phyloP scores from a whole-genome alignment of 768 basidiomycete species.

The Rhizopogon vinicolor region DNA sequence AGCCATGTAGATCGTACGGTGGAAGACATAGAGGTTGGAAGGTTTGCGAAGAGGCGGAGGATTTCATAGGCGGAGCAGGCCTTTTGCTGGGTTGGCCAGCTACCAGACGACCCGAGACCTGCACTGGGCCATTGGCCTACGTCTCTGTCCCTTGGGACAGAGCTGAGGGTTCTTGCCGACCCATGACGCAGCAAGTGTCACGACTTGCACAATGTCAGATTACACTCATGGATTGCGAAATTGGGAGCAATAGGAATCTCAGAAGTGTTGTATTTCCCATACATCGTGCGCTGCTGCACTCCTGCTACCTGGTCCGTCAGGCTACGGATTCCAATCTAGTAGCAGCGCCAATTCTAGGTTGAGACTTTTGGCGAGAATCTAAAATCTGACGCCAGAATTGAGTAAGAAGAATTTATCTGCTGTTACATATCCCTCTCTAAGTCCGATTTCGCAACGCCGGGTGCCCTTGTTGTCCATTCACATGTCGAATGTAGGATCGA shows the following conservation, averaged over 20 bases:
- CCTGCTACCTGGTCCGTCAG: too few species aligned
- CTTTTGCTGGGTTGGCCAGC: background rate
- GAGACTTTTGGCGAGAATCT: too few species aligned
- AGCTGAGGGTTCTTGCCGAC: background rate
- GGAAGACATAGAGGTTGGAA: constrained; percentile 19
- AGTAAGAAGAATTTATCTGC: too few species aligned
- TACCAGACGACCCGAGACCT: background rate
- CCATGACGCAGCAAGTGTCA: background rate
- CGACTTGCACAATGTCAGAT: background rate
- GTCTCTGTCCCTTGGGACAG: background rate
- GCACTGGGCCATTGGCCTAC: background rate
- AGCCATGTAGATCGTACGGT: constrained; percentile 28
- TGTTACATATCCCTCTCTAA: too few species aligned
- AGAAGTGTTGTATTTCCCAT: background rate
- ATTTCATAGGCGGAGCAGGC: constrained; percentile 9
- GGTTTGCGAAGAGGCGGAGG: constrained; percentile 22
- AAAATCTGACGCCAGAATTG: too few species aligned
- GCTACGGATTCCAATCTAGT: too few species aligned
- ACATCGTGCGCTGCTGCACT: too few species aligned
- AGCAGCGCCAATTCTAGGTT: too few species aligned
- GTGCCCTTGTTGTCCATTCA: too few species aligned
- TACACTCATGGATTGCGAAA: background rate
- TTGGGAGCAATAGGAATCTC: background rate
- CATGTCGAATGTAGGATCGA: too few species aligned
- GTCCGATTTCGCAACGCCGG: too few species aligned